Percentiles rank a stretch among this genome's conserved stretches.
Conservation (phyloP, 139 green algal species). For the Limnomonas spitsbergensis region DNA sequence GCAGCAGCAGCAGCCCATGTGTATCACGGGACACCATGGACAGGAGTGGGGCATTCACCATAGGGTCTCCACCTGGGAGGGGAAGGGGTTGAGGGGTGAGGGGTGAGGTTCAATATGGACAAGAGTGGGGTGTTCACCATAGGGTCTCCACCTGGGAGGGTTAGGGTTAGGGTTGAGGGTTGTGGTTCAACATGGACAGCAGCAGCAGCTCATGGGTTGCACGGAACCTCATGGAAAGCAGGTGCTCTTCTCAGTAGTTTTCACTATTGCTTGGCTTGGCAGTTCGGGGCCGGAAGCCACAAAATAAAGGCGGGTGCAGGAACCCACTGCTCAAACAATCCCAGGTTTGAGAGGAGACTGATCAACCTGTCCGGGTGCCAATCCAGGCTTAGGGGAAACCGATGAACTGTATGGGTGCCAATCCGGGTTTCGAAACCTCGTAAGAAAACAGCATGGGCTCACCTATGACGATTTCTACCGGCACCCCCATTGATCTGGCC, state of each 20-base stretch:
- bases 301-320: no score
- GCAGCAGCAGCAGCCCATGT: background rate
- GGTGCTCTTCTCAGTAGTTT: no score
- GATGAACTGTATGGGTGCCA: no score
- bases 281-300: no score
- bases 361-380: no score
- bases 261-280: no score
- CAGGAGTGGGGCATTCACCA: conserved; percentile 3
- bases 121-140: background rate
- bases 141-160: background rate
- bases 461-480: background rate
- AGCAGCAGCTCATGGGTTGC: no score
- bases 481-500: background rate
- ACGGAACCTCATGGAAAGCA: no score
- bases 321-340: no score
- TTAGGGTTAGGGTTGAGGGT: background rate
- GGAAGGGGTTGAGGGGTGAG: background rate
- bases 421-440: no score
- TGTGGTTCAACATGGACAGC: background rate
- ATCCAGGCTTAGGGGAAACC: no score
- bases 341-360: no score
- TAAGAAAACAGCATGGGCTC: background rate
- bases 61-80: background rate
- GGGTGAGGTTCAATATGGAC: background rate
- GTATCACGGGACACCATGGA: background rate